Evolutionary conservation across 75 land plant genomes (phyloP).

Genomic region (Picea glauca): DNA sequence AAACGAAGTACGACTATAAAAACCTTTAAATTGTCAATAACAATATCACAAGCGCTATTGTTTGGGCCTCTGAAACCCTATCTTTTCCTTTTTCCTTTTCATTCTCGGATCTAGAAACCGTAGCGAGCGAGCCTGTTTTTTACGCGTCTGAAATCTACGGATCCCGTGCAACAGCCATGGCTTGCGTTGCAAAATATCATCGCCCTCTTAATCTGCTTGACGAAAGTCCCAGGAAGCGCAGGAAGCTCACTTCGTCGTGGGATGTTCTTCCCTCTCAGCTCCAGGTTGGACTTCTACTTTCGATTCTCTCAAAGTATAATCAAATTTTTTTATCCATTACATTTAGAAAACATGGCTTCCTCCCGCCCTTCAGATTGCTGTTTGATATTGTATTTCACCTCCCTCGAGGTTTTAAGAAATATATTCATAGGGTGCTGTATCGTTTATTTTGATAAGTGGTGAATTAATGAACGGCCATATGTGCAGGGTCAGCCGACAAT

Average conservation of each 20-base stretch:
- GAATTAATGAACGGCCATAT: not conserved
- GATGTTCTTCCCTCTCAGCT: conserved; percentile 6
- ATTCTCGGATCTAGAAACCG: too few relatives aligned
- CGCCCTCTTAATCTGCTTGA: not conserved
- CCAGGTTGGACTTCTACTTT: not conserved
- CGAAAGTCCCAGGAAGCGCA: not conserved
- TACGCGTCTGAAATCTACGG: too few relatives aligned
- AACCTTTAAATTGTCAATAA: too few relatives aligned
- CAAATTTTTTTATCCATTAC: too few relatives aligned
- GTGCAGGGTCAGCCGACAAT: not conserved
- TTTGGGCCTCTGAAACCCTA: too few relatives aligned
- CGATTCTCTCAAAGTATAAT: too few relatives aligned
- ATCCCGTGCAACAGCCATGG: not conserved
- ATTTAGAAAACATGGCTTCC: too few relatives aligned
- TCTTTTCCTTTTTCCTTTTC: too few relatives aligned
- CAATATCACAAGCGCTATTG: too few relatives aligned
- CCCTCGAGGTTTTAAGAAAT: not conserved
- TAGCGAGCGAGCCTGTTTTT: too few relatives aligned
- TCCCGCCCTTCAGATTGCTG: too few relatives aligned
- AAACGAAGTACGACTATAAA: too few relatives aligned
- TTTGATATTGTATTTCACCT: not conserved
- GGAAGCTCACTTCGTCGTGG: conserved; percentile 1
- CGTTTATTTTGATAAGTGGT: not conserved
- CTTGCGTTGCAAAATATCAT: conserved; percentile 4
- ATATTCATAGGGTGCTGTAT: not conserved